A percentile compares a stretch with the other conserved stretches of the same genome.
Evolutionary conservation across 1,139 yeast species (phyloP).

Genomic region (Lodderomyces beijingensis): DNA sequence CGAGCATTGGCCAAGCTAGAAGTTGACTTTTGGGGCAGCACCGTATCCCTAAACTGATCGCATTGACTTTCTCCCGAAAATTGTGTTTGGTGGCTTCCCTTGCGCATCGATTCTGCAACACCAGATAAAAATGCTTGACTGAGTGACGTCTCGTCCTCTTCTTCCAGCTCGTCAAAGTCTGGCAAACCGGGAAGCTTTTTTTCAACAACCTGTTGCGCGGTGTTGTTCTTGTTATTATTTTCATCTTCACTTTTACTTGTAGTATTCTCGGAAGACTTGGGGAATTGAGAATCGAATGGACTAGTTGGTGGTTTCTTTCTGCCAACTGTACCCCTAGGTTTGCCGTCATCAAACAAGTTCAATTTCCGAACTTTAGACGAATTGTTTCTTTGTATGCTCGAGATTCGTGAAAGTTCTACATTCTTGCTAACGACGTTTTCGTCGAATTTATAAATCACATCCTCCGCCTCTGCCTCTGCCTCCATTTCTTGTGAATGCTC

Average conservation of each 20-base stretch:
- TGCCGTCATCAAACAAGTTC: constrained; percentile 27
- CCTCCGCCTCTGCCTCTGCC: constrained; percentile 19
- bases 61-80: too few species aligned
- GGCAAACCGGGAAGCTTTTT: too few species aligned
- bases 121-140: constrained; percentile 38
- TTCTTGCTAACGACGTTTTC: constrained; percentile 22
- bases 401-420: constrained; percentile 33
- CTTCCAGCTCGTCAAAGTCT: constrained; percentile 14
- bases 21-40: too few species aligned
- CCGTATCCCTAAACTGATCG: too few species aligned
- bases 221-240: too few species aligned
- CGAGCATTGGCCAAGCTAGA: too few species aligned
- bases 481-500: constrained; percentile 2
- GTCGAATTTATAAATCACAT: constrained; percentile 31
- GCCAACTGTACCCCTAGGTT: neutral
- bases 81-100: constrained; percentile 15
- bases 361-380: constrained; percentile 43
- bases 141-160: constrained; percentile 17
- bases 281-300: too few species aligned
- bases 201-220: too few species aligned
- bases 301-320: constrained; percentile 3
- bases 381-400: constrained; percentile 37
- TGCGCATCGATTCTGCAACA: constrained; percentile 38
- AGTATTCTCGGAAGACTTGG: too few species aligned
- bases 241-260: too few species aligned